Percentiles rank a stretch among this genome's conserved stretches.
Conservation (phyloP, 768 basidiomycete genomes). For the Lentinula lateritia region DNA sequence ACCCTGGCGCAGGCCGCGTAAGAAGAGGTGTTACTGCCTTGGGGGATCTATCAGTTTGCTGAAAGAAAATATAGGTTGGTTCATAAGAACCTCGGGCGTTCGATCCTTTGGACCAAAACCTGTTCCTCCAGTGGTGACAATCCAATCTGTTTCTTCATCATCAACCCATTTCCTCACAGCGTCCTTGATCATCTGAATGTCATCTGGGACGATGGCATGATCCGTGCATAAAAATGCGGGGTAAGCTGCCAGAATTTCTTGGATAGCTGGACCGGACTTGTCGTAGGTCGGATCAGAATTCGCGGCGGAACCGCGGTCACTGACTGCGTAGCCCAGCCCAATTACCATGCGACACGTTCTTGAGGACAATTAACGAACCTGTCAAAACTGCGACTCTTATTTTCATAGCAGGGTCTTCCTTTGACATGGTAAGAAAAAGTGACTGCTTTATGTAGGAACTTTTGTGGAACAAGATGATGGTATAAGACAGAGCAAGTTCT, state of each 20-base stretch:
- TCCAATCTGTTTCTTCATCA: conserved; percentile 53
- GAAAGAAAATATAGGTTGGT: not conserved
- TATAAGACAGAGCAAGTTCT: too few relatives aligned
- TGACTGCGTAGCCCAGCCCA: conserved; percentile 37
- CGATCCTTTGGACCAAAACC: conserved; percentile 77
- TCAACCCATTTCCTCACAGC: conserved; percentile 41
- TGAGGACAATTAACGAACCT: conserved; percentile 9
- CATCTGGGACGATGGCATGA: conserved; percentile 60
- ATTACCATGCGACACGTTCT: not conserved
- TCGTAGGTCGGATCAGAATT: conserved; percentile 38
- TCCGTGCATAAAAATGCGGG: conserved; percentile 30
- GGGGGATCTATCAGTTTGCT: not conserved
- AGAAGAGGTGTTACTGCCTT: conserved; percentile 63
- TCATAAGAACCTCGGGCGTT: conserved; percentile 68
- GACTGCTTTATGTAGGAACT: too few relatives aligned
- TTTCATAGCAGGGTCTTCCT: not conserved
- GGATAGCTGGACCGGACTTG: conserved; percentile 62
- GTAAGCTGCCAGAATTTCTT: conserved; percentile 34
- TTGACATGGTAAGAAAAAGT: not conserved
- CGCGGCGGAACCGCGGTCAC: conserved; percentile 59
- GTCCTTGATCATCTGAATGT: conserved; percentile 43
- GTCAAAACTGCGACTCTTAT: conserved; percentile 17
- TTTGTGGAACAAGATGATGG: too few relatives aligned
- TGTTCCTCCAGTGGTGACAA: conserved; percentile 84
- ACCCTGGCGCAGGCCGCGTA: conserved; percentile 60